A percentile compares a stretch with the other conserved stretches of the same genome.
Conservation (phyloP, 345 rosid genomes). For the Bruguiera parviflora region DNA sequence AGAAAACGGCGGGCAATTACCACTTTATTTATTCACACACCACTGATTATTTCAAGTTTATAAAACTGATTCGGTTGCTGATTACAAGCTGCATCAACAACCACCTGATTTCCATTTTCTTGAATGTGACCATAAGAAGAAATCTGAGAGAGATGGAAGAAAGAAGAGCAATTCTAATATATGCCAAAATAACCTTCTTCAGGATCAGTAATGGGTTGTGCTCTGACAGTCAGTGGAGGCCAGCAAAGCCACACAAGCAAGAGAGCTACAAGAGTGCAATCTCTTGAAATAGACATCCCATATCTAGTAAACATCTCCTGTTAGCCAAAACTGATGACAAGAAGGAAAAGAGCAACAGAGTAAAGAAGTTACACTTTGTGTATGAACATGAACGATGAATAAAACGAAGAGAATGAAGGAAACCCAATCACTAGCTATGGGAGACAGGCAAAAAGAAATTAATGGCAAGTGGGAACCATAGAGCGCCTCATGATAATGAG, state of each 20-base stretch:
- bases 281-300: constrained; percentile 25
- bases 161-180: neutral
- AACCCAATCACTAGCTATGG: neutral
- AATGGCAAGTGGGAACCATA: neutral
- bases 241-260: constrained; percentile 39
- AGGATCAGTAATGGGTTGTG: constrained; percentile 57
- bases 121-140: too few species aligned
- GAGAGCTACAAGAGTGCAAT: constrained; percentile 26
- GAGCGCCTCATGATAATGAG: neutral
- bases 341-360: neutral
- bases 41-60: too few species aligned
- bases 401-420: neutral
- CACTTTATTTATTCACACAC: too few species aligned
- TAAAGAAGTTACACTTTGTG: too few species aligned
- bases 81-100: too few species aligned
- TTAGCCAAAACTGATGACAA: neutral
- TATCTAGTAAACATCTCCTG: constrained; percentile 15
- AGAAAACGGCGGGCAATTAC: too few species aligned
- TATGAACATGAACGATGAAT: neutral
- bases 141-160: neutral
- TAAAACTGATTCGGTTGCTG: too few species aligned
- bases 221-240: constrained; percentile 36
- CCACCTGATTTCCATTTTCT: too few species aligned
- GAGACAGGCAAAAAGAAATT: neutral
- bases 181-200: constrained; percentile 49